Base-by-base conservation (phyloP, 805 yeast genomes). In the Pichia californica region DNA sequence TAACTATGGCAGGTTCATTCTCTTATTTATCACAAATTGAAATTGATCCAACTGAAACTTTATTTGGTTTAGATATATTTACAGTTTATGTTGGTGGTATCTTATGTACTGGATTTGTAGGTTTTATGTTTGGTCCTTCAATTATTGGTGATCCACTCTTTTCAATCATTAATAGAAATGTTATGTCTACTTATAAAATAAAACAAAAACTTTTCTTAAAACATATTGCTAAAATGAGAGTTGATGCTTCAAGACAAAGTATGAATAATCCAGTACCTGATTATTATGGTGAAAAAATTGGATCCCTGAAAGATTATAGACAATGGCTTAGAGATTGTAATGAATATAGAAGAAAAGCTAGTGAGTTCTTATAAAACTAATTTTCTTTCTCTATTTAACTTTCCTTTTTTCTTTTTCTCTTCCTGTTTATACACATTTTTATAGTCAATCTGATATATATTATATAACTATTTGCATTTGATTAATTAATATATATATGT, bases 231-330 rank as follows among this genome's bases (percentile, higher is more conserved):
- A 70, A 71, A 45, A 83, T 88, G 64, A 74, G 99, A 56, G 97
- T 89, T 26, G 95, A 93, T 67, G 96, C 99, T 18, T 76, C 89
- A 16, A 79, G 84, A 44, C 96, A 89, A 67, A 79, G 88, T 57
- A 83, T 88, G 66, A 75, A 85, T 43, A 93, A 91, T 65, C 98
- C 98, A 13, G 95, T 93, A 37, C 96, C 97, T n/a, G 99, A 93
- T 64, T 93, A 88, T 67, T 93, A 93, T 61, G 99, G 99, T 32
- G 99, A 93, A 67, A 86, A 86, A 64, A 89, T 93, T 49, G 87
- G 88, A 41, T 83, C 94, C 41, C 66, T 91, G 58, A 77, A 77
- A 53, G 89, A 79, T 52, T 93, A 93, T 67, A 84, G 88, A 67
- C 93, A 86, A 63, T 93, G 99, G 99, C 72, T 93, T 56, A 79